A percentile compares a stretch with the other conserved stretches of the same genome.
phyloP scores from a whole-genome alignment of 805 yeast genomes.

The Teunomyces gatunensis region DNA sequence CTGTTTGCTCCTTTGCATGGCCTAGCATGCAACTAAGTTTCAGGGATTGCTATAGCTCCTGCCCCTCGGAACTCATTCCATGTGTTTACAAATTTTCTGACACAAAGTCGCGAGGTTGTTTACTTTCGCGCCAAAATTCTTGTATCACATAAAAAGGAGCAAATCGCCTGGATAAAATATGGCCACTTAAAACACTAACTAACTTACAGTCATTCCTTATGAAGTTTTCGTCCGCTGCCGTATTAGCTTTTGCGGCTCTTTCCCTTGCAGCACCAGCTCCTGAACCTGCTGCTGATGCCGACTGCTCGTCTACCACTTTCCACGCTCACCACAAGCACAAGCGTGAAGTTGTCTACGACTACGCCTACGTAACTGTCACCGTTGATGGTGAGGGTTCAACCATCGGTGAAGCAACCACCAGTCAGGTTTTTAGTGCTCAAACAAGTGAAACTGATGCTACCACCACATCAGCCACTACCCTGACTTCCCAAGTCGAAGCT shows the following conservation, averaged over 20 bases:
- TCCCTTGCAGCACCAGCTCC: constrained; percentile 20
- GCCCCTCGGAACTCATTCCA: not conserved
- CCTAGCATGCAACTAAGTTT: not conserved
- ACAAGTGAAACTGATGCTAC: constrained; percentile 2
- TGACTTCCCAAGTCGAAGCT: constrained; percentile 10
- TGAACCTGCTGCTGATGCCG: constrained; percentile 25
- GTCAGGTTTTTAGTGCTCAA: constrained; percentile 15
- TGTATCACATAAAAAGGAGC: not conserved
- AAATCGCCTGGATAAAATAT: not conserved
- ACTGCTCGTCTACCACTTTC: constrained; percentile 41
- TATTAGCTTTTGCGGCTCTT: constrained; percentile 20
- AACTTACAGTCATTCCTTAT: constrained; percentile 19
- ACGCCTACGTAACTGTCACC: constrained; percentile 44
- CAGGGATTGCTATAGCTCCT: not conserved
- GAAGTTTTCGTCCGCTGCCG: constrained; percentile 18
- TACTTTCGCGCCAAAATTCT: not conserved
- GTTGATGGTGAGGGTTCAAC: constrained; percentile 44
- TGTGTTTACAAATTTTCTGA: not conserved
- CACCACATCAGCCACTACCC: constrained; percentile 15
- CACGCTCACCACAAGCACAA: constrained; percentile 64
- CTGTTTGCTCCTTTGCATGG: not conserved
- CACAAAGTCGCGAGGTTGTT: constrained; percentile 3
- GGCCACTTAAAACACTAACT: constrained; percentile 7
- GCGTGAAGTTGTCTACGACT: constrained; percentile 55
- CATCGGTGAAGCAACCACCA: constrained; percentile 9